Base-by-base conservation (phyloP, 192 early-diverging fungal species). In the Coemansia sp. region DNA sequence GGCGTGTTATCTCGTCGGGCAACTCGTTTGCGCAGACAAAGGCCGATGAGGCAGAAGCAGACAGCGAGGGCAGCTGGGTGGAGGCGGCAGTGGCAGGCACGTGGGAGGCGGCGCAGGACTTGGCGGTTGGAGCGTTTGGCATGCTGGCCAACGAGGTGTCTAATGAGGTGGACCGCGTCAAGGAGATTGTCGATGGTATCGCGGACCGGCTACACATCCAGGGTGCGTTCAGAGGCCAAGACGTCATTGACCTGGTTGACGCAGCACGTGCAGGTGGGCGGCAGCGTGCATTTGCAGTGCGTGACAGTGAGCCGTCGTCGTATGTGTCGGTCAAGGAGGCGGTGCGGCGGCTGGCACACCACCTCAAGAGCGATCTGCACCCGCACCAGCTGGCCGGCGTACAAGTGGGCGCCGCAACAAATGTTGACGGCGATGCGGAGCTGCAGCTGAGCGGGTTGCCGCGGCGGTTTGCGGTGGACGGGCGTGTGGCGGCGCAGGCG, bases 291-390 rank as follows among this genome's bases (percentile, higher is more conserved):
- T 61, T 68, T 35, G 53, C 24, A 12, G 43, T 26, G 19, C 66
- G 66, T 51, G 38, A 39, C 19, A 56, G 72, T 51, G 41, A 45
- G 12, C 39, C 74, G 51, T 22, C 59, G 51, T 56, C 69, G 37
- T 69, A 58, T 18, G 64, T 88, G 37, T 78, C 83, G 10, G 88
- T 84, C 59, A 80, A 84, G 57, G 87, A 92, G 47, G 90, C 90
- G 19, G 56, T 91, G 10, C 57, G 81, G 39, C 83, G 87, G 7
- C 80, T 92, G 43, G 83, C 88, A 2, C 48, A 76, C 45, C 83
- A 81, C 64, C 80, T 93, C 49, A 82, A 85, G 45, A 48, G 82
- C 50, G 83, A 85, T 24, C 63, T 88, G 51, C 75, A 78, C 27
- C 74, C 74, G 14, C 74, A 76, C 54, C 68, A 76, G 45, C 53